Percentiles rank a stretch among this genome's conserved stretches.
These are phyloP conservation scores for Daldinia sp. DNA, from an alignment of 2,329 filamentous ascomycete species.

Conservation along the genomic window DNA sequence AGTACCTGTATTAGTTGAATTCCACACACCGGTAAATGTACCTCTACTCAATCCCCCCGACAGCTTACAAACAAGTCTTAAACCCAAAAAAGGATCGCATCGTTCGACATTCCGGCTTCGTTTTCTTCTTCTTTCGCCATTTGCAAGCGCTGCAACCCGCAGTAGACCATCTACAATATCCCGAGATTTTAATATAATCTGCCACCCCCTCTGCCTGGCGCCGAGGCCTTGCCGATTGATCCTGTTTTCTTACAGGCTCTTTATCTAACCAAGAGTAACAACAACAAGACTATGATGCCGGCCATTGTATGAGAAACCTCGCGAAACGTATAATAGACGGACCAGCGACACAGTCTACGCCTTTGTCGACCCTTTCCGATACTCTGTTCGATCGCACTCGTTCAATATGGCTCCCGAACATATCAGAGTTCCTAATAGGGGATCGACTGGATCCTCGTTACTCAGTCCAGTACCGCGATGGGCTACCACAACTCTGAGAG, in stretches of 20 bases:
- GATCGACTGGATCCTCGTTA: conserved; percentile 43
- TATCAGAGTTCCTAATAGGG: conserved; percentile 57
- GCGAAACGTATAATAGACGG: conserved; percentile 15
- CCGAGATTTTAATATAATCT: conserved; percentile 22
- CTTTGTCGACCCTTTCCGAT: neutral
- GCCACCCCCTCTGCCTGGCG: conserved; percentile 33
- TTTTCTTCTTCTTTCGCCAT: conserved; percentile 21
- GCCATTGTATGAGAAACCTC: conserved; percentile 26
- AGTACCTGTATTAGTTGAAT: neutral
- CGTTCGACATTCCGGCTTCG: conserved; percentile 28
- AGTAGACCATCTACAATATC: conserved; percentile 6
- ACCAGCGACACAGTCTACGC: conserved; percentile 8
- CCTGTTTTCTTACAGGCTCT: conserved; percentile 2
- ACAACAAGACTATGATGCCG: conserved; percentile 34
- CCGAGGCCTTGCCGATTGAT: conserved; percentile 30
- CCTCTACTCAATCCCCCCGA: conserved; percentile 1
- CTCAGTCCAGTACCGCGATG: conserved; percentile 63
- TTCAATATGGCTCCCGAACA: conserved; percentile 60
- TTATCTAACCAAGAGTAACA: neutral
- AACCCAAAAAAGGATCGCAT: conserved; percentile 25
- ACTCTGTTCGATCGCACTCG: conserved; percentile 14
- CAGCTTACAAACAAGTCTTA: conserved; percentile 33
- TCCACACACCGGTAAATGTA: no score
- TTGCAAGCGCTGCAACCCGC: conserved; percentile 2
- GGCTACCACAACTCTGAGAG: conserved; percentile 88